Evolutionary conservation across 768 basidiomycete species (phyloP), one percentile per base, ranked within the genome.

Genomic region (Mrakia hoshinonis): DNA sequence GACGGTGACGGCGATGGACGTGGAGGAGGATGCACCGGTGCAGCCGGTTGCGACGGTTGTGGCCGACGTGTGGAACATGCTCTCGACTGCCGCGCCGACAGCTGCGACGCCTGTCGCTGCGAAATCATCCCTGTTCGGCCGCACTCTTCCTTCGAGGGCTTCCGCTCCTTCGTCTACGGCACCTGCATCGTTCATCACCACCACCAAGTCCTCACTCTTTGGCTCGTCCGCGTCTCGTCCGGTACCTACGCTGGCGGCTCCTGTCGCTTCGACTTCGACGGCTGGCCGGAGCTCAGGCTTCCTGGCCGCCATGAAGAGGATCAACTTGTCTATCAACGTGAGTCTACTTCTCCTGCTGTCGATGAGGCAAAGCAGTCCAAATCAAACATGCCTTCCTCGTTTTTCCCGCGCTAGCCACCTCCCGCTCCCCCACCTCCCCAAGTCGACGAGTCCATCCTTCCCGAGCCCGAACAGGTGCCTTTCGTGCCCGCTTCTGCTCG

Each of bases 401-500:
- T 38, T 47, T 48, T 20, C 60, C 10, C 48, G 15, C 24, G 15
- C 11, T 5, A 69, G 58, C 60, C 49, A 3, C 61, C 49, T 2
- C 64, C 69, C 5, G 52, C 69, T 29, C 47, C 34, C n/a, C 43
- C 62, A 3, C 63, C 62, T 2, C 22, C 69, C 22, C 24, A 43
- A 47, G 7, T 39, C n/a, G 43, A 72, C 31, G 54, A 67, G 36
- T 49, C 36, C 51, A 64, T 54, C 73, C 67, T 73, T 1, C 73
- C 74, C 1, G 76, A 75, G 46, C 77, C 86, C 67, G 83, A 85
- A 46, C 90, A 91, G 79, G 85, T 92, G 9, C 86, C 91, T 0
- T 94, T 87, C 74, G 83, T 94, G 11, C 91, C 91, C 60, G 83
- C 85, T 1, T 79, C 85, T 0, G 83, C 86, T 75, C 85, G 91